Evolutionary conservation across 108 stramenopile genomes (phyloP).

Genomic region (Nitzschia sp.): DNA sequence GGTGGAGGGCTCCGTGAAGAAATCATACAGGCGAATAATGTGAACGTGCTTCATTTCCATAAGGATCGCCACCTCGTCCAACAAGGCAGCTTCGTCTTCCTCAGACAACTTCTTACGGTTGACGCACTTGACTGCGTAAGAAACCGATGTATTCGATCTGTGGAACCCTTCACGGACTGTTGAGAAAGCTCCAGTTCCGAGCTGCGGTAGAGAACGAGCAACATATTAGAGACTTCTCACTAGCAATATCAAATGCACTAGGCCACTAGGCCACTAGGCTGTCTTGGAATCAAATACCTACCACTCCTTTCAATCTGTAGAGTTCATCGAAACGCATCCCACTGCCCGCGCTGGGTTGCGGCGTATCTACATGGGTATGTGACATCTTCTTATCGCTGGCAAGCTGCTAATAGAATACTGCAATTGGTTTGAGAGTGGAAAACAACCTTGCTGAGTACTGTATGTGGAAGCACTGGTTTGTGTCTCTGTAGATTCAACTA

Average conservation of each 20-base stretch:
- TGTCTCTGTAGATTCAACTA: too few relatives aligned
- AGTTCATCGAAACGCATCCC: conserved; percentile 71
- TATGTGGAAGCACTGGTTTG: too few relatives aligned
- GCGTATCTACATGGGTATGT: neutral
- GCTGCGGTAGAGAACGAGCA: conserved; percentile 31
- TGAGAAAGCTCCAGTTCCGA: conserved; percentile 85
- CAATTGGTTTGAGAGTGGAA: too few relatives aligned
- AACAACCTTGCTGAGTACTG: too few relatives aligned
- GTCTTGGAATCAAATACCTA: conserved; percentile 26
- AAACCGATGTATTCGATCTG: conserved; percentile 37
- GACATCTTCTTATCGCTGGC: neutral
- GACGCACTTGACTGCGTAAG: conserved; percentile 78
- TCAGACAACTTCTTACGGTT: conserved; percentile 68
- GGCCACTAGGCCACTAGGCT: too few relatives aligned
- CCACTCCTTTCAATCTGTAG: conserved; percentile 57
- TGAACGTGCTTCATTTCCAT: conserved; percentile 69
- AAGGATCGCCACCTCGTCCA: conserved; percentile 84
- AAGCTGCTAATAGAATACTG: too few relatives aligned
- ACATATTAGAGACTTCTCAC: neutral
- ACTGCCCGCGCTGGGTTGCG: conserved; percentile 36
- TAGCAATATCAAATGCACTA: too few relatives aligned
- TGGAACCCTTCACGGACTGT: conserved; percentile 70
- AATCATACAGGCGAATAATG: conserved; percentile 90
- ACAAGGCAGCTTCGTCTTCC: conserved; percentile 76
- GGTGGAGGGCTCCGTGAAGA: conserved; percentile 75